Conservation (phyloP, 164 flowering plant genomes). For the Santalum album region DNA sequence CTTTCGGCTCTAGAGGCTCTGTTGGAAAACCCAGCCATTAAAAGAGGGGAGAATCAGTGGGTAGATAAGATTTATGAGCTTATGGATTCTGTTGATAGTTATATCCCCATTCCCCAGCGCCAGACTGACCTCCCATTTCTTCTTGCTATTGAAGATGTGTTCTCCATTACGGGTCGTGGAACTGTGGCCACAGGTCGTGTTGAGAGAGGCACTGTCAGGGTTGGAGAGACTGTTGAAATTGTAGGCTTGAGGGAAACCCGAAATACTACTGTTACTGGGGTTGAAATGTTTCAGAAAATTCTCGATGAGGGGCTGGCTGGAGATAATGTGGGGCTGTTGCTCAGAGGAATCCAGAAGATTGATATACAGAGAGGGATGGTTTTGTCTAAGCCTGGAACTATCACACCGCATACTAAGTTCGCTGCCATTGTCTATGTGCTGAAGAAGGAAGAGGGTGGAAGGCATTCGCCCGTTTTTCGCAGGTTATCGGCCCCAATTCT, state of each 20-base stretch:
- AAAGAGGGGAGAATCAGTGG: slow-evolving; percentile 52
- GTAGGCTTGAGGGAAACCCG: slow-evolving; percentile 53
- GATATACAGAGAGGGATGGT: slow-evolving; percentile 72
- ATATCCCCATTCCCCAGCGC: slow-evolving; percentile 49
- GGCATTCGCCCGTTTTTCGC: slow-evolving; percentile 62
- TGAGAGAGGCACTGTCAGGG: slow-evolving; percentile 44
- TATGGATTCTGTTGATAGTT: slow-evolving; percentile 53
- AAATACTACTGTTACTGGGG: slow-evolving; percentile 48
- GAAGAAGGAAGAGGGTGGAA: slow-evolving; percentile 74
- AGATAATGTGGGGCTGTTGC: slow-evolving; percentile 54
- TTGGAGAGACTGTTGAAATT: slow-evolving; percentile 49
- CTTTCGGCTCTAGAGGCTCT: slow-evolving; percentile 51
- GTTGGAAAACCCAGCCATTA: slow-evolving; percentile 35
- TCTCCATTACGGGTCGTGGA: slow-evolving; percentile 59
- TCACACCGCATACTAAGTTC: slow-evolving; percentile 59
- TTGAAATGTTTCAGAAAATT: slow-evolving; percentile 64
- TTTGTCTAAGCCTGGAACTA: slow-evolving; percentile 47
- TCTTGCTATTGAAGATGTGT: slow-evolving; percentile 56
- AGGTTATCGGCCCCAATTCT: slow-evolving; percentile 59
- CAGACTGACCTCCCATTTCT: slow-evolving; percentile 55
- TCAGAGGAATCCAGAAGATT: slow-evolving; percentile 51
- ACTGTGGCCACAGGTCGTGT: slow-evolving; percentile 65
- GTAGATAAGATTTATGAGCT: slow-evolving; percentile 51
- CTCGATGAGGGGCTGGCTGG: slow-evolving; percentile 60
- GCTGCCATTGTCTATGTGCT: slow-evolving; percentile 52